A percentile compares a stretch with the other conserved stretches of the same genome.
These are phyloP conservation scores for Pueraria montana DNA, from an alignment of 306 rosid species.

Conservation along the genomic window DNA sequence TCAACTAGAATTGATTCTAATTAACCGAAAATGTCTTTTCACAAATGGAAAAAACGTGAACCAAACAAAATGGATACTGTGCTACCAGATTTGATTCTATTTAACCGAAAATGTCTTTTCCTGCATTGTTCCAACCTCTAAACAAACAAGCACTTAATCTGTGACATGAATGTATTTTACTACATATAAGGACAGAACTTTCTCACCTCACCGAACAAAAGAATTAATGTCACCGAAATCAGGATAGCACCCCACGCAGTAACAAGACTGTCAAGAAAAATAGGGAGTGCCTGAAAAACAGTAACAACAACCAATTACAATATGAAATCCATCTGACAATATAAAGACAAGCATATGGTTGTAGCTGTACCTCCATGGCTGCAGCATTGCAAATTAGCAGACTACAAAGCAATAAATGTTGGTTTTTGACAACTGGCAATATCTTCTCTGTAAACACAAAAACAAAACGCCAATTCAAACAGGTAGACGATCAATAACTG, in stretches of 20 bases:
- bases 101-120: too few species aligned
- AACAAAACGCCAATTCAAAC: conserved; percentile 34
- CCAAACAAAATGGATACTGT: background rate
- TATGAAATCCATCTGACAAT: conserved; percentile 15
- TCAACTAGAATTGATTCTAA: conserved; percentile 1
- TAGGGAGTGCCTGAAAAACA: conserved; percentile 57
- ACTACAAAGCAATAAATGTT: conserved; percentile 63
- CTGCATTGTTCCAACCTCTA: background rate
- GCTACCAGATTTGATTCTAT: background rate
- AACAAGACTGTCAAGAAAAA: conserved; percentile 61
- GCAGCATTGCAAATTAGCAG: conserved; percentile 62
- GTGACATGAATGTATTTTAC: background rate
- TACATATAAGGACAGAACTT: conserved; percentile 14
- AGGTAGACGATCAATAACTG: background rate
- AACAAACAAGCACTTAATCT: background rate
- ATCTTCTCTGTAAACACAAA: conserved; percentile 50
- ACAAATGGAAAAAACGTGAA: background rate
- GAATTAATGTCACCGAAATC: conserved; percentile 60
- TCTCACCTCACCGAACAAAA: conserved; percentile 62
- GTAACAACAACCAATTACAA: background rate
- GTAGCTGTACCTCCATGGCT: conserved; percentile 56
- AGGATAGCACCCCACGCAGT: conserved; percentile 68
- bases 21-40: background rate
- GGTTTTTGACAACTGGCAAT: conserved; percentile 62
- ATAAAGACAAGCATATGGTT: conserved; percentile 10